Base-by-base conservation (phyloP, 345 rosid genomes). In the Hypericum androsaemum region DNA sequence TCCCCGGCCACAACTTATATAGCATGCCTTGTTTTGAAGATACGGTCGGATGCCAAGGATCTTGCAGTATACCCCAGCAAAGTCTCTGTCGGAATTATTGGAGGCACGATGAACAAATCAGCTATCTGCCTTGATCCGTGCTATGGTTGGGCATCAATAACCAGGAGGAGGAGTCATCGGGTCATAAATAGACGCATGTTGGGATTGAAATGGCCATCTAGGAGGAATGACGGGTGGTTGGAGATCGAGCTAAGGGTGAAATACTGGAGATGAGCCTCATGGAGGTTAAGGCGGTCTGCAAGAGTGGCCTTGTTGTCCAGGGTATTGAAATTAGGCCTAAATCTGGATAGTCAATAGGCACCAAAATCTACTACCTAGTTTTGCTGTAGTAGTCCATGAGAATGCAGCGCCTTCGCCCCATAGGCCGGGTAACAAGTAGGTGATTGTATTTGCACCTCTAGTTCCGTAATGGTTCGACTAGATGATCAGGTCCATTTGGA, bases 241-340 rank as follows among this genome's bases (percentile, higher is more conserved):
- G 50, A 46, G 50, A 14, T 46, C 9, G 8, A 46, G 50, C 22
- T 46, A 6, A 14, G 28, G 22, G 22, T 14, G 1, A 32, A 8
- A 10, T 7, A 6, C 22, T 32, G 22, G 50, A 13, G 50, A 9
- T 14, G 16, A 13, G 14, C 22, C 22, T 32, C 28, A 13, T 46
- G 28, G 1, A 46, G 22, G 17, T 46, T 3, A 46, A 46, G 17
- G 22, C 10, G 7, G 50, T 10, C 7, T 9, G 8, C 8, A 46
- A 13, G 50, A 32, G 50, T 46, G 6, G 13, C 22, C 16, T 46
- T 32, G n/a, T 46, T 32, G 22, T 46, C 22, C 50, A 46, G 1
- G 50, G 50, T 13, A 46, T 46, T 6, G 50, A 46, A 16, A 12
- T 46, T 6, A n/a, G 50, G 50, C 50, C 50, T 46, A 46, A 12